Evolutionary conservation across 106 monocot species (phyloP).

Genomic region (Dendrobium chrysotoxum): DNA sequence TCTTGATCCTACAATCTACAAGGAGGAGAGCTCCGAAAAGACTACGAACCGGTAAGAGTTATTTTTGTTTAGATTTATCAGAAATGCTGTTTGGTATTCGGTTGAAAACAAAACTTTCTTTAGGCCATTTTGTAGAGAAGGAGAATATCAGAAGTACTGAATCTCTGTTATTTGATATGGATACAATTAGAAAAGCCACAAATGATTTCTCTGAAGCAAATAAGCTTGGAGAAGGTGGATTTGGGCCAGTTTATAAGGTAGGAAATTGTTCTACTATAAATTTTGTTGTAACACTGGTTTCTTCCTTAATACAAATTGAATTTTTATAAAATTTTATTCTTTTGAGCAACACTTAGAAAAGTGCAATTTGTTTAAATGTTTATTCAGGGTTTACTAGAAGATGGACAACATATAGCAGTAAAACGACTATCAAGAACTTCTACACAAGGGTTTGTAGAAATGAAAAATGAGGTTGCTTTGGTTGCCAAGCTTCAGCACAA

Average conservation of each 20-base stretch:
- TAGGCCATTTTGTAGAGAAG: no score
- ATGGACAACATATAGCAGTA: slow-evolving; percentile 11
- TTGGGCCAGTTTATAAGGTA: slow-evolving; percentile 31
- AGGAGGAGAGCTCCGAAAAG: no score
- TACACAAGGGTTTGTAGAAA: neutral
- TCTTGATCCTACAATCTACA: no score
- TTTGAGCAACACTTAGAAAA: neutral
- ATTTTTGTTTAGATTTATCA: no score
- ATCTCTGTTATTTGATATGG: slow-evolving; percentile 4
- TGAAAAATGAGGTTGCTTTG: slow-evolving; percentile 10
- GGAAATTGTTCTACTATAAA: neutral
- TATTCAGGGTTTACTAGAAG: slow-evolving; percentile 1
- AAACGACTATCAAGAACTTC: slow-evolving; percentile 17
- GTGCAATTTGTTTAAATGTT: neutral
- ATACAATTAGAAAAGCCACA: neutral
- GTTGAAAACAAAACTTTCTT: no score
- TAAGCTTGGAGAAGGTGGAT: slow-evolving; percentile 28
- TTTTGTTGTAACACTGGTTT: neutral
- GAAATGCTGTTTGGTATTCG: no score
- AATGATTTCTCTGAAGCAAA: slow-evolving; percentile 7
- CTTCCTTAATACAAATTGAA: neutral
- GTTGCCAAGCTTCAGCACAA: slow-evolving; percentile 16
- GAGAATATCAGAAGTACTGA: neutral
- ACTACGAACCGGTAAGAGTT: no score
- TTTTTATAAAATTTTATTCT: neutral